Percentiles rank a stretch among this genome's conserved stretches.
These are phyloP conservation scores for Melocanna baccifera DNA, from an alignment of 176 grass and related monocot genomes.

Conservation along the genomic window DNA sequence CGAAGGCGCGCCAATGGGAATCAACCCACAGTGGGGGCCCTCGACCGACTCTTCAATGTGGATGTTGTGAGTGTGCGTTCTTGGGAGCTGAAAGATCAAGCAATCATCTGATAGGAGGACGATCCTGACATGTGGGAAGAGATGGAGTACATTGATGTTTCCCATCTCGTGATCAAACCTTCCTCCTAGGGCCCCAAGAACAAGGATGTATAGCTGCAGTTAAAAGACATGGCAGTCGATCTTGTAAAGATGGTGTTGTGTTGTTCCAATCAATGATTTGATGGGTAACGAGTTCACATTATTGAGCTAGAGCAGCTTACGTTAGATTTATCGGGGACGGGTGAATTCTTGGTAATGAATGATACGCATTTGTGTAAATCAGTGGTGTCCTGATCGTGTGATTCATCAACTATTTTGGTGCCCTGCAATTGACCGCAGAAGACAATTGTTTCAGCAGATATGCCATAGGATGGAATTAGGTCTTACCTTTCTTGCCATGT, in stretches of 20 bases:
- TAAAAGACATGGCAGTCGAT: conserved; percentile 9
- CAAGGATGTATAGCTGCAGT: conserved; percentile 63
- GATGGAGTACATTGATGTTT: conserved; percentile 75
- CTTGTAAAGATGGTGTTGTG: neutral
- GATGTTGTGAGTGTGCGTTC: conserved; percentile 54
- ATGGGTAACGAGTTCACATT: neutral
- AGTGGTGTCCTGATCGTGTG: conserved; percentile 83
- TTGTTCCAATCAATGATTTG: neutral
- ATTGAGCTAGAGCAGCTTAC: conserved; percentile 27
- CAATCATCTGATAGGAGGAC: conserved; percentile 71
- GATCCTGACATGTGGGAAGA: conserved; percentile 54
- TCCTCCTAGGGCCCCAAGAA: conserved; percentile 71
- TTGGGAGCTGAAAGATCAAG: conserved; percentile 69
- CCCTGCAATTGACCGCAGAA: conserved; percentile 45
- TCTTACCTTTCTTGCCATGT: neutral
- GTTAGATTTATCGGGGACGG: conserved; percentile 50
- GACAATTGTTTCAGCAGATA: conserved; percentile 1
- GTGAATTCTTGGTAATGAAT: conserved; percentile 34
- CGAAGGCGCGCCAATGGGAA: conserved; percentile 62
- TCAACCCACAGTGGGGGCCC: conserved; percentile 71
- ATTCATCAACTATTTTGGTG: conserved; percentile 64
- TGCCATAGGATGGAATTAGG: neutral
- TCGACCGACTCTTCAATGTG: conserved; percentile 42
- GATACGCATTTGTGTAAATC: conserved; percentile 86
- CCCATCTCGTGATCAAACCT: conserved; percentile 87